Base-by-base conservation (phyloP, 2,329 filamentous ascomycete genomes). In the Didymella glomerata region DNA sequence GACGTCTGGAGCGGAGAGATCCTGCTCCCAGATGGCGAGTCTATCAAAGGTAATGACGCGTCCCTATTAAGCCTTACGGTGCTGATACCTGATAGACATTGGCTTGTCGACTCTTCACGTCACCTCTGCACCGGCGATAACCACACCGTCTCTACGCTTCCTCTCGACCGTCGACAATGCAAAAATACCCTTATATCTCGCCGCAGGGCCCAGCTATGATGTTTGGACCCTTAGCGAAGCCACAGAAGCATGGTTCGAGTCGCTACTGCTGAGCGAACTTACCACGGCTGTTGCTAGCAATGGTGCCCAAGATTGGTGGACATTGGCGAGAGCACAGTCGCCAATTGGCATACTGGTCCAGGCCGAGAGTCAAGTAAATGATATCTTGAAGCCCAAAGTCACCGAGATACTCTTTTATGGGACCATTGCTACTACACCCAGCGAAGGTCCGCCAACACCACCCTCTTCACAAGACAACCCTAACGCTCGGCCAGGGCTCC, bases 351-450 rank as follows among this genome's bases (percentile, higher is more conserved):
- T 81, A 11, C 63, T 81, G 5, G 75, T 70, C 2, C 68, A 75
- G 47, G 73, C 79, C 0, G 53, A 68, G 4, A 48, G 49, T 9
- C 32, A 48, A 16, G 41, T 27, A 11, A 27, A 52, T 4, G 46
- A 27, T 0, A 27, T 14, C 3, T 49, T 49, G 0, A 58, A 57
- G 7, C 68, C 72, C 0, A 62, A 62, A 18, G 61, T 78, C 2
- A 82, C 80, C 0, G 80, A 83, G 48, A 64, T 83, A 0, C 69
- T 83, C 4, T 78, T 83, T 60, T 82, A 81, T 54, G 80, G 78
- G 7, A 75, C 75, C 3, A 68, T 75, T 51, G 66, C 64, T 27
- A 63, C 65, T 30, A 9, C 54, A 22, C 42, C 61, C 32, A 24
- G 59, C 20, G 48, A 22, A 42, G 61, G 56, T 24, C 63, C 74